Percentiles rank a stretch among this genome's conserved stretches.
Evolutionary conservation across 495 filamentous ascomycete genomes (phyloP).

Genomic region (Penicillium desertorum): DNA sequence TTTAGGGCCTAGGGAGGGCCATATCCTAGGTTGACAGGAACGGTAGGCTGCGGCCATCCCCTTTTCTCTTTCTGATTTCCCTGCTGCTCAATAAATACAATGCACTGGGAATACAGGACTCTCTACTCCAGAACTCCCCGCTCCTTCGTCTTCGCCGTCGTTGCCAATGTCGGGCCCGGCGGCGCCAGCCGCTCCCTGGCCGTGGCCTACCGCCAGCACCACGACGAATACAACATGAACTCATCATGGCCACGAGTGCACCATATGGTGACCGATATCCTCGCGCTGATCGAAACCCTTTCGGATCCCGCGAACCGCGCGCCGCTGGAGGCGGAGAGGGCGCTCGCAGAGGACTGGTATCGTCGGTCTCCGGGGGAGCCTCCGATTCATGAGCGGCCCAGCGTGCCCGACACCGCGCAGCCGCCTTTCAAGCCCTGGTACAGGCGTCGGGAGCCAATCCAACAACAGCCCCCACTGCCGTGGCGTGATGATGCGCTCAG

Average conservation of each 20-base stretch:
- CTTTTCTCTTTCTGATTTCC: too few relatives aligned
- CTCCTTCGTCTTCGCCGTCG: slow-evolving; percentile 22
- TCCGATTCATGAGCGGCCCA: slow-evolving; percentile 13
- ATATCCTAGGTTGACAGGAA: too few relatives aligned
- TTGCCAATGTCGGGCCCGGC: slow-evolving; percentile 23
- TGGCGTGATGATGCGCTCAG: neutral
- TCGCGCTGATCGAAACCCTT: slow-evolving; percentile 19
- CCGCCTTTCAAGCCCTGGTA: slow-evolving; percentile 15
- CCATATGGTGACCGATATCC: slow-evolving; percentile 1
- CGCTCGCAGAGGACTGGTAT: slow-evolving; percentile 15
- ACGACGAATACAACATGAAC: slow-evolving; percentile 10
- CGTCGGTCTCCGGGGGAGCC: slow-evolving; percentile 13
- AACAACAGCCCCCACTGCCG: slow-evolving; percentile 18
- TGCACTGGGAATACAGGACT: neutral
- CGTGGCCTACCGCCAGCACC: slow-evolving; percentile 23
- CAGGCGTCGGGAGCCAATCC: slow-evolving; percentile 7
- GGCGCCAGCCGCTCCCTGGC: slow-evolving; percentile 19
- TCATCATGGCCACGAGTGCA: too few relatives aligned
- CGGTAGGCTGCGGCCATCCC: too few relatives aligned
- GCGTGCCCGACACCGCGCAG: slow-evolving; percentile 19
- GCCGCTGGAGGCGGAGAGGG: slow-evolving; percentile 20
- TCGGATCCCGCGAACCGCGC: slow-evolving; percentile 20
- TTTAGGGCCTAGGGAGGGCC: too few relatives aligned
- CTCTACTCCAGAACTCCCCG: slow-evolving; percentile 13
- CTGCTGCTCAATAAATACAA: too few relatives aligned